Evolutionary conservation across 2,329 filamentous ascomycete species (phyloP), one percentile per base, ranked within the genome.

Genomic region (Geoglossum cookeanum): DNA sequence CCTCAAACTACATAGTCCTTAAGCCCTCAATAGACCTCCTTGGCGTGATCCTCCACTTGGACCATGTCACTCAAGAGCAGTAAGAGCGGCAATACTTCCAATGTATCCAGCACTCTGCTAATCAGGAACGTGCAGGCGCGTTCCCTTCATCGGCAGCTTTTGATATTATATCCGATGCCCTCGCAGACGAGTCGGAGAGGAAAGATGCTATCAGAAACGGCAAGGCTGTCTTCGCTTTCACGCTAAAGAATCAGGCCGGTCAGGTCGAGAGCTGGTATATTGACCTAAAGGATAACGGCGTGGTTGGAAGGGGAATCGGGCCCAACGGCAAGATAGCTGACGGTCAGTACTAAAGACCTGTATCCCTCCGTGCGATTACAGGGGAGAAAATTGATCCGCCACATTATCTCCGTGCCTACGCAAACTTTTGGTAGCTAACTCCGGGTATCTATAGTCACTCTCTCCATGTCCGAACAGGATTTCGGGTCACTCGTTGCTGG

Each of bases 81-180:
- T 86, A 74, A 63, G 75, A 69, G 42, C 3, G 39, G 27, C 33
- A 22, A 35, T 33, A 58, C 57, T 37, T 27, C 27, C 11, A 42
- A 47, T 33, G 17, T 4, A 4, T 56, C 39, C 39, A n/a, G 35
- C 32, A 22, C 35, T 30, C n/a, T 33, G 56, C 3, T 57, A 52
- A 51, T 53, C n/a, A 13, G 17, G 22, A 32, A 62, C 54, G 32
- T 54, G 45, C 64, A 89, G 85, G 81, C 71, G 82, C 83, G 63
- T 96, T 95, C 74, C 91, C 92, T 62, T 81, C 91, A 67, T 97
- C 92, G 59, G 83, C 74, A 63, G 89, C 90, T 64, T 98, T 98
- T 72, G 92, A 98, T 68, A 78, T 76, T 66, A 96, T 98, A 77
- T 80, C 86, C 71, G 68, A 73, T 57, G 79, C 82, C 56, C 82